A percentile compares a stretch with the other conserved stretches of the same genome.
Evolutionary conservation across 2,329 filamentous ascomycete species (phyloP).

Genomic region (Penicillium italicum): DNA sequence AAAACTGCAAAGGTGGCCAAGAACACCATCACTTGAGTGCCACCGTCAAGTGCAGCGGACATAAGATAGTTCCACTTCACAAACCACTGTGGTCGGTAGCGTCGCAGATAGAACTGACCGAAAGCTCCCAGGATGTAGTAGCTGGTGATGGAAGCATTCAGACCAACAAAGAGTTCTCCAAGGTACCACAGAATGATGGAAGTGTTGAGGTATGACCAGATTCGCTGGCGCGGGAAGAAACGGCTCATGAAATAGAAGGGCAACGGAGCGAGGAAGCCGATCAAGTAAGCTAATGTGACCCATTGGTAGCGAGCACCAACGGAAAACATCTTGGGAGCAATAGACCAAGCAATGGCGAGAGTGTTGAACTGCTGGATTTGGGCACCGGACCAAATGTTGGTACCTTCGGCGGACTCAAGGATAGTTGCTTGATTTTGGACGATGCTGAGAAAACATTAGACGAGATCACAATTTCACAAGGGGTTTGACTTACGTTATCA

Average conservation of each 20-base stretch:
- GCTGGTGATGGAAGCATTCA: not conserved
- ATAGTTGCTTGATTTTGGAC: not conserved
- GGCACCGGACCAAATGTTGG: not conserved
- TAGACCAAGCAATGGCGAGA: not conserved
- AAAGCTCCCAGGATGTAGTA: not conserved
- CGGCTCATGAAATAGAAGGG: not conserved
- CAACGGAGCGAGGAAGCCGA: not conserved
- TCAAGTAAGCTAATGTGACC: not conserved
- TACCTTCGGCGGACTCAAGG: not conserved
- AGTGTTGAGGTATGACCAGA: not conserved
- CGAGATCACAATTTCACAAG: not conserved
- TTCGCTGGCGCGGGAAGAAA: not conserved
- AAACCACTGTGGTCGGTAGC: not conserved
- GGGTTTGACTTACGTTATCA: not conserved
- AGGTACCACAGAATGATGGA: not conserved
- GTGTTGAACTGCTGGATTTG: not conserved
- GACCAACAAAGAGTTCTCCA: not conserved
- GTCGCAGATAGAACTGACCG: not conserved
- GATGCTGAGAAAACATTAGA: not conserved
- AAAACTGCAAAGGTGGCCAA: not conserved
- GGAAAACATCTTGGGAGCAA: not conserved
- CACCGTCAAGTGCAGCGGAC: not conserved
- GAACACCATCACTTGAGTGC: not conserved
- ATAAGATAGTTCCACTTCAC: not conserved
- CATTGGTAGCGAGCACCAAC: not conserved